These are phyloP conservation scores for Bryoerythrophyllum caledonicum DNA, from an alignment of 225 moss, liverwort and hornwort genomes.

Conservation along the genomic window DNA sequence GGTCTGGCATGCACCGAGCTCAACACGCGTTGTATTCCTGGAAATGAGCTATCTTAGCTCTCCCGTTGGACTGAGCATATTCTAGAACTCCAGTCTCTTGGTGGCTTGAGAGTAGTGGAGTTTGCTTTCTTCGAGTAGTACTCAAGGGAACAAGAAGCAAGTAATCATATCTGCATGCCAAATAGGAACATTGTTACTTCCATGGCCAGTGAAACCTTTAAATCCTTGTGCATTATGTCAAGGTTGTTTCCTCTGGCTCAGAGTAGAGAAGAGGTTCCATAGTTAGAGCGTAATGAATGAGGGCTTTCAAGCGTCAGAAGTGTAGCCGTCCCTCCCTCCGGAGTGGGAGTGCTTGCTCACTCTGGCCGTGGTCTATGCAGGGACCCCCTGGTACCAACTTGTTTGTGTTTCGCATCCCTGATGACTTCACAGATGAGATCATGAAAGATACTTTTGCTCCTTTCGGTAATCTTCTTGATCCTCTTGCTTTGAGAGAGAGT, in stretches of 20 bases:
- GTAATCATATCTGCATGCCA: slow-evolving; percentile 15
- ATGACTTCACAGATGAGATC: slow-evolving; percentile 99
- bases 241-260: slow-evolving; percentile 9
- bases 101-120: slow-evolving; percentile 19
- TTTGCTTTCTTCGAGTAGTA: slow-evolving; percentile 26
- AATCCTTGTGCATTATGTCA: too few species aligned
- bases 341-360: slow-evolving; percentile 96
- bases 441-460: slow-evolving; percentile 99
- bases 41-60: too few species aligned
- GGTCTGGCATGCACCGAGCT: too few species aligned
- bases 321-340: slow-evolving; percentile 76
- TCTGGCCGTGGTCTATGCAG: slow-evolving; percentile 99
- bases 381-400: slow-evolving; percentile 99
- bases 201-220: slow-evolving; percentile 13
- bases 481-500: slow-evolving; percentile 73
- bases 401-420: slow-evolving; percentile 99
- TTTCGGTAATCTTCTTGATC: slow-evolving; percentile 98
- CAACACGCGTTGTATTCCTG: too few species aligned
- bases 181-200: slow-evolving; percentile 20
- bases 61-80: too few species aligned
- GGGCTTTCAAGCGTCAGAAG: slow-evolving; percentile 49
- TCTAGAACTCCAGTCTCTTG: slow-evolving; percentile 11
- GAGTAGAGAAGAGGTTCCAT: too few species aligned
- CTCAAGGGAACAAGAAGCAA: slow-evolving; percentile 16
- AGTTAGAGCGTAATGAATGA: slow-evolving; percentile 1